Percentiles rank a stretch among this genome's conserved stretches.
Evolutionary conservation across 1,139 yeast genomes (phyloP).

Genomic region (Sugiyamaella japonica): DNA sequence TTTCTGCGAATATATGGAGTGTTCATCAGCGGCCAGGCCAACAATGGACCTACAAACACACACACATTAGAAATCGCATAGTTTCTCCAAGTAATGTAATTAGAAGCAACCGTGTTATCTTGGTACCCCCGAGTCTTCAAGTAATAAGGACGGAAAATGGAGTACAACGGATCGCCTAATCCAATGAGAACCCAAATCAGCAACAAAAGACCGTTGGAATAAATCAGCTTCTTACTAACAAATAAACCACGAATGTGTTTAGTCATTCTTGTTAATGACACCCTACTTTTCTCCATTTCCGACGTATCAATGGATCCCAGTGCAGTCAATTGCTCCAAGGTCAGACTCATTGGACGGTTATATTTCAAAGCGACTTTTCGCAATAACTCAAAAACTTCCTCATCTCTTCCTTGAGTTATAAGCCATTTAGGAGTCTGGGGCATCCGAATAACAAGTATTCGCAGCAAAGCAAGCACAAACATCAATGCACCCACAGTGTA

Average conservation of each 20-base stretch:
- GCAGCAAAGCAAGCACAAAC: constrained; percentile 17
- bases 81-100: constrained; percentile 50
- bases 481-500: constrained; percentile 16
- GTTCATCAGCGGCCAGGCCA: constrained; percentile 48
- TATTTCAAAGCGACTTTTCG: constrained; percentile 23
- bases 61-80: constrained; percentile 51
- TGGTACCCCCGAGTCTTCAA: constrained; percentile 50
- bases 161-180: constrained; percentile 52
- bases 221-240: constrained; percentile 42
- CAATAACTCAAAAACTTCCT: constrained; percentile 41
- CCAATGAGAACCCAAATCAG: constrained; percentile 54
- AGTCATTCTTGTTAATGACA: constrained; percentile 9
- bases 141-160: constrained; percentile 52
- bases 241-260: constrained; percentile 39
- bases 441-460: constrained; percentile 17
- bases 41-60: constrained; percentile 56
- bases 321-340: constrained; percentile 45
- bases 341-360: constrained; percentile 24
- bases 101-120: constrained; percentile 42
- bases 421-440: constrained; percentile 38
- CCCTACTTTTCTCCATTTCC: constrained; percentile 1
- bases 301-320: constrained; percentile 39
- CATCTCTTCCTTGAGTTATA: constrained; percentile 52
- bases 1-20: constrained; percentile 54
- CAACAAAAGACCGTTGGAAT: constrained; percentile 46